Conservation (phyloP, 2,329 filamentous ascomycete genomes). For the Neurospora sp. region DNA sequence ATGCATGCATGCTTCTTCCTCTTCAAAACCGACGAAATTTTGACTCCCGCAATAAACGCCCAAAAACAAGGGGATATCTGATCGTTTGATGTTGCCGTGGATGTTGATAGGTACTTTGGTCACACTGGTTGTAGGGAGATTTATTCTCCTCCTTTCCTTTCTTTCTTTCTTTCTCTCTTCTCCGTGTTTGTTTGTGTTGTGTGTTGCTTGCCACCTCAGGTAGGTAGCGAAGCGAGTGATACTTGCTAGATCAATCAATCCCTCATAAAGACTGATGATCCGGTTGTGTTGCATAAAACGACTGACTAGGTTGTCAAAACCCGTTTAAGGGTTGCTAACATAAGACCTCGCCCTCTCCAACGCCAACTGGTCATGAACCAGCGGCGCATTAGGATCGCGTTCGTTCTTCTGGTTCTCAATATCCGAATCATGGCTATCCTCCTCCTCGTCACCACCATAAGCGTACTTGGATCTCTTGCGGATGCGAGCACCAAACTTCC, state of each 20-base stretch:
- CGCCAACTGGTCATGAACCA: constrained; percentile 27
- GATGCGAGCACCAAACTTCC: constrained; percentile 63
- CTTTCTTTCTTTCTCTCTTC: neutral
- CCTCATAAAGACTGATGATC: neutral
- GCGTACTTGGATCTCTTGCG: constrained; percentile 61
- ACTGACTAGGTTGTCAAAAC: neutral
- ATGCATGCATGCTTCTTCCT: neutral
- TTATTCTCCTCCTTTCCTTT: neutral
- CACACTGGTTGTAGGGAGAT: neutral
- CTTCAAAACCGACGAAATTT: neutral
- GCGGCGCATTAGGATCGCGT: constrained; percentile 14
- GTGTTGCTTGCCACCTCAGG: neutral
- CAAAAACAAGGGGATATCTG: neutral
- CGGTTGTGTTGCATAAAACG: neutral
- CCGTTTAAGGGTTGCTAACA: constrained; percentile 32
- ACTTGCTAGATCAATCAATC: neutral
- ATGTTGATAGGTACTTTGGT: neutral
- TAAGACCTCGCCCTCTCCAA: constrained; percentile 34
- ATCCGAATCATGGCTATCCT: constrained; percentile 24
- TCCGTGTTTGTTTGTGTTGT: neutral
- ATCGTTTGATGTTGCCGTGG: neutral
- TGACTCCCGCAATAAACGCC: neutral
- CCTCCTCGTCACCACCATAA: constrained; percentile 50
- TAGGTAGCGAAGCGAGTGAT: neutral
- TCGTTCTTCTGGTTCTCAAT: constrained; percentile 27